Base-by-base conservation (phyloP, 306 rosid species). In the Trifolium pratense region DNA sequence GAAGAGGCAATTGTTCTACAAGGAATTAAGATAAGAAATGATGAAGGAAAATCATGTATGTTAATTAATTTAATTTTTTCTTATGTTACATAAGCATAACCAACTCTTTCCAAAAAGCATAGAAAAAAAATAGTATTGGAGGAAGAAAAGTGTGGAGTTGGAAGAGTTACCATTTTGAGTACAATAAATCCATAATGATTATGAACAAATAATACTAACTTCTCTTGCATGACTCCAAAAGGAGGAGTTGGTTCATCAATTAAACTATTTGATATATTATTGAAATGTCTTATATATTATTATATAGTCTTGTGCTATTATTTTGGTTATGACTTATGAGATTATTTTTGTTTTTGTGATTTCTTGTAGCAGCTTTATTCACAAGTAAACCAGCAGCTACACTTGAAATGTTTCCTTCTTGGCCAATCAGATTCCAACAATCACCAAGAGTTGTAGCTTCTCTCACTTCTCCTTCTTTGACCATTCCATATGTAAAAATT, bases 361-460 rank as follows among this genome's bases (percentile, higher is more conserved):
- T 80, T 83, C 14, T 53, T 53, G 60, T 26, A 53, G 84, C 97
- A 89, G 96, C 92, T 84, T 89, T 91, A 75, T 86, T 79, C 78
- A 81, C 88, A 80, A 86, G 87, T 29, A 91, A 87, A 78, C 96
- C 98, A 84, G 92, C 99, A 52, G 91, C 97, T 66, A 94, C 99
- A 77, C 95, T 94, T 80, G 99, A 95, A 81, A 95, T 95, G 93
- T 95, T 95, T 82, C 99, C 99, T 80, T 87, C 99, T 23, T 91
- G 99, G 97, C 99, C 99, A 84, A 88, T 90, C 78, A 89, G 95
- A 85, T 87, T 83, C 73, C 98, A 89, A 23, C 96, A 86, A 68
- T 80, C 90, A 67, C 81, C 93, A 70, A 75, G 82, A 80, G 88
- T 88, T 84, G 20, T 82, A 51, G 52, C 65, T 77, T 67, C 60